Evolutionary conservation across 495 filamentous ascomycete species (phyloP).

Genomic region (Hypoxylon intermedium): DNA sequence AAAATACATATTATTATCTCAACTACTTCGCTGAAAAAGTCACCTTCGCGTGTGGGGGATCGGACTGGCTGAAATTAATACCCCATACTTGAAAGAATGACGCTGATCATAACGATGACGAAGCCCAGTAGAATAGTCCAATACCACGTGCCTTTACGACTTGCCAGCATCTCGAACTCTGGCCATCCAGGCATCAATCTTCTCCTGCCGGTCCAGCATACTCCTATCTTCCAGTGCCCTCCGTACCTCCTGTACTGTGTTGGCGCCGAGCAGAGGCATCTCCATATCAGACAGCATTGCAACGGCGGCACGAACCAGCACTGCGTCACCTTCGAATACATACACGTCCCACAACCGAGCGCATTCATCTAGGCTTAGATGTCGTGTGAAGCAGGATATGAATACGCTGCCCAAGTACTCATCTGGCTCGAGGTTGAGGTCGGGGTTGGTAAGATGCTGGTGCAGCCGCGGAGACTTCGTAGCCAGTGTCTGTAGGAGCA

Average conservation of each 20-base stretch:
- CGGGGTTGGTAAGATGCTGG: constrained; percentile 64
- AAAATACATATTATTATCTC: no score
- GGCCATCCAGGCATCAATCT: constrained; percentile 74
- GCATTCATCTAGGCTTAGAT: constrained; percentile 70
- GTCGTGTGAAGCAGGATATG: constrained; percentile 60
- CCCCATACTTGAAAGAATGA: no score
- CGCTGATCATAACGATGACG: no score
- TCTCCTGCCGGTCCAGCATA: constrained; percentile 46
- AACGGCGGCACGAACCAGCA: constrained; percentile 79
- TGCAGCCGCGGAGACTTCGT: constrained; percentile 76
- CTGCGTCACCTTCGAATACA: constrained; percentile 88
- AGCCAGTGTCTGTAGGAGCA: constrained; percentile 72
- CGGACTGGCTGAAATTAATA: no score
- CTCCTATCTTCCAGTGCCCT: constrained; percentile 33
- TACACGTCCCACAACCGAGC: constrained; percentile 91
- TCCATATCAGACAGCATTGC: constrained; percentile 65
- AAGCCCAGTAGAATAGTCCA: no score
- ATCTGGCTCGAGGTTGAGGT: constrained; percentile 54
- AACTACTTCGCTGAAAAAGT: neutral
- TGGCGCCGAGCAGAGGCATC: constrained; percentile 50
- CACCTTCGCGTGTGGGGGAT: no score
- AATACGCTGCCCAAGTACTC: constrained; percentile 61
- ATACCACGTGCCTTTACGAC: constrained; percentile 22
- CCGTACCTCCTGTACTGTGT: constrained; percentile 43
- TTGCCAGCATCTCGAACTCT: constrained; percentile 75